A percentile compares a stretch with the other conserved stretches of the same genome.
phyloP scores from a whole-genome alignment of 2,329 filamentous ascomycete genomes.

The Cladophialophora carrionii region DNA sequence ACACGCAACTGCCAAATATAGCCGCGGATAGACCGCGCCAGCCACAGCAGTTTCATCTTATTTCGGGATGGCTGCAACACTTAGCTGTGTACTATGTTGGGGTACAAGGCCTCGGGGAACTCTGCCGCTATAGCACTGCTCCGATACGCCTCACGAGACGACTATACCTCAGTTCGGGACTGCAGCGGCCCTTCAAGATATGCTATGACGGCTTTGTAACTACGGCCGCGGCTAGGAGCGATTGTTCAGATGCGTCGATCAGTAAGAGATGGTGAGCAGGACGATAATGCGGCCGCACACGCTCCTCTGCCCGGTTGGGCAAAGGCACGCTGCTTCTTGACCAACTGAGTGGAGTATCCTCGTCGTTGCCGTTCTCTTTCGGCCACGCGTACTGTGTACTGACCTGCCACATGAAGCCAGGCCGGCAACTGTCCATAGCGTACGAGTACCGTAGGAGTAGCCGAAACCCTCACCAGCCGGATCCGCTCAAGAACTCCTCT shows the following conservation, averaged over 20 bases:
- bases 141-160: neutral
- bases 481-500: constrained; percentile 6
- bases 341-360: neutral
- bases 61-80: neutral
- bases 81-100: neutral
- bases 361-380: neutral
- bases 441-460: neutral
- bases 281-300: neutral
- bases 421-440: neutral
- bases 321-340: neutral
- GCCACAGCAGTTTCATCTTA: constrained; percentile 25
- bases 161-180: neutral
- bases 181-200: neutral
- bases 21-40: constrained; percentile 8
- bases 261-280: neutral
- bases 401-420: neutral
- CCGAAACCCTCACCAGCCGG: neutral
- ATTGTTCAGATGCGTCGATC: neutral
- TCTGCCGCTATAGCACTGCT: neutral
- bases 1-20: neutral
- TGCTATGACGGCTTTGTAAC: neutral
- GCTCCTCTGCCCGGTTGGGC: neutral
- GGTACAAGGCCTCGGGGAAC: neutral
- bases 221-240: too few relatives aligned
- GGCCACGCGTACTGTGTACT: neutral